These are phyloP conservation scores for Apiotrichum sp. DNA, from an alignment of 1,284 basidiomycete genomes.

Conservation along the genomic window DNA sequence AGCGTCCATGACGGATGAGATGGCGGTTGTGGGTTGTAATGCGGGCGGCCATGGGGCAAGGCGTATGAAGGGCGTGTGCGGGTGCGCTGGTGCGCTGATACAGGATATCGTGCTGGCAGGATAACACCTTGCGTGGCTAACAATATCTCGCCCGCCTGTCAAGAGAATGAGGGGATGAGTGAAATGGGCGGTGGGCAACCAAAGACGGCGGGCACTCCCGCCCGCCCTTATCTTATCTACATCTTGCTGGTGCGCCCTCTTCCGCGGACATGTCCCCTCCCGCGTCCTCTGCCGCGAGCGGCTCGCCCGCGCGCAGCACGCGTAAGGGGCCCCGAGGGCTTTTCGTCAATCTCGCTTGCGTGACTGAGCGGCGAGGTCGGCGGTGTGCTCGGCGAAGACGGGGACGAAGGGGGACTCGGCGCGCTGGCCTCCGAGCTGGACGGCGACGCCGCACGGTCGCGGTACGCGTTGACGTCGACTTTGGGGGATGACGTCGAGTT, in stretches of 20 bases:
- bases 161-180: too few species aligned
- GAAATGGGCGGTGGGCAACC: neutral
- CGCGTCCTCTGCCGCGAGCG: neutral
- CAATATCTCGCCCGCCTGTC: too few species aligned
- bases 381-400: constrained; percentile 1
- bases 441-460: constrained; percentile 4
- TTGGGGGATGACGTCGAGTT: neutral
- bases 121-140: too few species aligned
- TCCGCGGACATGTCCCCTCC: neutral
- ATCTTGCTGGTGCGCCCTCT: constrained; percentile 7
- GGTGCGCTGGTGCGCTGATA: too few species aligned
- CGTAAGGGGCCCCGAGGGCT: neutral
- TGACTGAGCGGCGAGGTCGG: constrained; percentile 10
- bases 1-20: too few species aligned
- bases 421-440: constrained; percentile 1
- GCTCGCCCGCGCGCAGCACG: neutral
- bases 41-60: too few species aligned
- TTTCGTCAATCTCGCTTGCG: constrained; percentile 1
- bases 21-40: too few species aligned
- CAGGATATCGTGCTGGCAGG: too few species aligned
- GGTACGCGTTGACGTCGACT: constrained; percentile 6
- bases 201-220: neutral
- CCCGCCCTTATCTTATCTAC: neutral
- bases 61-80: too few species aligned
- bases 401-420: neutral